Conservation (phyloP, 2,329 filamentous ascomycete species). For the Colletotrichum sublineola region DNA sequence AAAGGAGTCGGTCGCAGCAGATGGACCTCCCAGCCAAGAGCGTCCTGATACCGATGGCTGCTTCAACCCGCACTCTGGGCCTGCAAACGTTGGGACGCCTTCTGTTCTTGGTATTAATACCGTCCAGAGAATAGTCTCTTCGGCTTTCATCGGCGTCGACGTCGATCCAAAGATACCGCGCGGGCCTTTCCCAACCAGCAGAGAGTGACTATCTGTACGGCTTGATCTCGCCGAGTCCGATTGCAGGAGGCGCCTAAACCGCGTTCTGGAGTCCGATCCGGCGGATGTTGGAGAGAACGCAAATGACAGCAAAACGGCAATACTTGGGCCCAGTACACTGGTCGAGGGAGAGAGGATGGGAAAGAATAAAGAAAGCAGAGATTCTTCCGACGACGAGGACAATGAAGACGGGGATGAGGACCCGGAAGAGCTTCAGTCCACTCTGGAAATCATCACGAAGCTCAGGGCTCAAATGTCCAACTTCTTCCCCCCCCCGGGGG, state of each 20-base stretch:
- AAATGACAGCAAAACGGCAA: background rate
- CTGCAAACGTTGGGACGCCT: background rate
- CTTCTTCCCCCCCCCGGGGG: no score
- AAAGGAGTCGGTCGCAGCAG: background rate
- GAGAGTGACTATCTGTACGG: constrained; percentile 2
- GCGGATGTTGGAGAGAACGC: background rate
- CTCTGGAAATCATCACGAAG: no score
- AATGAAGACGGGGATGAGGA: no score
- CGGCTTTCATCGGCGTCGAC: background rate
- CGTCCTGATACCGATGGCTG: background rate
- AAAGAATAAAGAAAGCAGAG: no score
- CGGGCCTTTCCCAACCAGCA: background rate
- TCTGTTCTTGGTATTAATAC: background rate
- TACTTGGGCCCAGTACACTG: no score
- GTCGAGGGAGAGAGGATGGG: no score
- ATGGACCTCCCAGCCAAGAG: background rate
- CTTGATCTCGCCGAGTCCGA: background rate
- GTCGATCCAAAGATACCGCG: background rate
- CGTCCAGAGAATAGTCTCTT: background rate
- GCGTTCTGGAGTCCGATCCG: background rate
- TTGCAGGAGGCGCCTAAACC: background rate
- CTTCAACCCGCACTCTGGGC: background rate
- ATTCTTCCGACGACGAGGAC: no score
- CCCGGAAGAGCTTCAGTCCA: no score
- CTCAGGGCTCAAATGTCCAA: no score